Percentiles rank a stretch among this genome's conserved stretches.
Conservation (phyloP, 129 eudicot genomes). For the Lonicera japonica region DNA sequence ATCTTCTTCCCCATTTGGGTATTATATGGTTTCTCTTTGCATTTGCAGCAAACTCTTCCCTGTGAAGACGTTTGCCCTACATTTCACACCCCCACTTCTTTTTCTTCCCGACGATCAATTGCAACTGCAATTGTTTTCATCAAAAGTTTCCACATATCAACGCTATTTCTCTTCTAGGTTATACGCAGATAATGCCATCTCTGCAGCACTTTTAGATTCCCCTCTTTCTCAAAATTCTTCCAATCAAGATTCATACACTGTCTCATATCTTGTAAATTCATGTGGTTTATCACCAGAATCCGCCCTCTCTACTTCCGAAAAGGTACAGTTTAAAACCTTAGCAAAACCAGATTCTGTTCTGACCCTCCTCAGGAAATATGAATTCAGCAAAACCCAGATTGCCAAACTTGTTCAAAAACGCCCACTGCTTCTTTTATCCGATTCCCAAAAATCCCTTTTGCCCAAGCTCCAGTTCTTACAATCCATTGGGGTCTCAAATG, state of each 20-base stretch:
- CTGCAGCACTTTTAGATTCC: not conserved
- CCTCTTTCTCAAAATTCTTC: not conserved
- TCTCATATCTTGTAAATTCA: constrained; percentile 16
- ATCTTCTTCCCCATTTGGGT: too few relatives aligned
- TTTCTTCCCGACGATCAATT: not conserved
- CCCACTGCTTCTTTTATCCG: not conserved
- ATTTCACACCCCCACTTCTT: not conserved
- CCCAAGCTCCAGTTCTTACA: constrained; percentile 5
- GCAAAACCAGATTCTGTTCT: constrained; percentile 6
- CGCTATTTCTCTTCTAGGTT: not conserved
- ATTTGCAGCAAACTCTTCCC: not conserved
- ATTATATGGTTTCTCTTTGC: not conserved
- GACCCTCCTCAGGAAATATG: constrained; percentile 1
- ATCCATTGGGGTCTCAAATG: not conserved
- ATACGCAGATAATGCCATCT: not conserved
- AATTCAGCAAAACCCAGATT: constrained; percentile 7
- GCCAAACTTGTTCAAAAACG: not conserved
- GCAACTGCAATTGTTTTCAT: too few relatives aligned
- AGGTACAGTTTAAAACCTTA: not conserved
- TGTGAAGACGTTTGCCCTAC: not conserved
- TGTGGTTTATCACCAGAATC: constrained; percentile 19
- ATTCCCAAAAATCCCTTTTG: not conserved
- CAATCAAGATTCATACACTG: not conserved
- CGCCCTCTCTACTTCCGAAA: constrained; percentile 3
- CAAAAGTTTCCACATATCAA: not conserved